Base-by-base conservation (phyloP, 225 moss, liverwort and hornwort species). In the Neckera pumila region DNA sequence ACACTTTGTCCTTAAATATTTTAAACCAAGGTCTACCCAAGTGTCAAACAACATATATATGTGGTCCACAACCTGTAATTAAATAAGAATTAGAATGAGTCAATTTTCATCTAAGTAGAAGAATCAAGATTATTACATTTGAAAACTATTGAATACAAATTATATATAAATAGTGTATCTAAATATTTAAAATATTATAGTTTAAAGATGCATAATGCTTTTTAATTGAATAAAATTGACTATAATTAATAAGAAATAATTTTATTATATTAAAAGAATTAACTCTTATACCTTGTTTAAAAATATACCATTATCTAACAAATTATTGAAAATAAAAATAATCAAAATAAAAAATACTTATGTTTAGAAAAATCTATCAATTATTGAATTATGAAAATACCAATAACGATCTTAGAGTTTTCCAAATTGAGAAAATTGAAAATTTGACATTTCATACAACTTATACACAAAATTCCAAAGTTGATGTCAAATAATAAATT, bases 1-100 rank as follows among this genome's bases (percentile, higher is more conserved):
- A 59, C 96, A 93, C 74, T 94, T 92, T 2, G 49, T 91, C 51
- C 98, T 87, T 14, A 98, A 86, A 31, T 90, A 95, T 23, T 93
- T 93, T 15, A 96, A 78, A 3, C 98, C 98, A n/a, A 86, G 0
- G 74, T 96, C 94, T 53, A 98, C 82, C 92, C 94, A 98, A 78
- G 91, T 92, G 38, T 96, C 90, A 87, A 89, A 96, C 27, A 96
- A 88, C 30, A 71, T 81, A 6, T 86, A 84, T 56, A 95, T 90
- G 49, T 90, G 80, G 12, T 58, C 69, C 12, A 84, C 15, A 28
- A 95, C 94, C 88, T 90, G 43, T 10, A 11, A 63, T 30, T 17
- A 30, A 28, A 75, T 6, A 42, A 66, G 6, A 33, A 13, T 34
- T 31, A 6, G 5, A 43, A 45, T 65, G n/a, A 0, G 0, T 57